Evolutionary conservation across 345 rosid genomes (phyloP), one percentile per base, ranked within the genome.

Genomic region (Hypericum perforatum): DNA sequence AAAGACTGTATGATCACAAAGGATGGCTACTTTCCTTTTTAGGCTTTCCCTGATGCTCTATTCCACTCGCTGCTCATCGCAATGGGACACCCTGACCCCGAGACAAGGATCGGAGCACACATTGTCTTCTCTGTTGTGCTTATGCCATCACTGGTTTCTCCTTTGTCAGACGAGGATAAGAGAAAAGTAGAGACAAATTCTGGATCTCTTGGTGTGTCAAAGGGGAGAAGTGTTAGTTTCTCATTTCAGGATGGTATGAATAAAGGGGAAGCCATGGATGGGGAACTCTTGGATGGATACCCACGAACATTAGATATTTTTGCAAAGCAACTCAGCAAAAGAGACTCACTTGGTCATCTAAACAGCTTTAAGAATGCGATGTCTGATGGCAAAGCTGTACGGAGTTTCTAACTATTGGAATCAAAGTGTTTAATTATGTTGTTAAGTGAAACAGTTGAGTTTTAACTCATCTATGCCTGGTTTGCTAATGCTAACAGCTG

Each of bases 1-100:
- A 51, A 53, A 54, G 53, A 52, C 59, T 29, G 60, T 38, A 53
- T 54, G 9, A 43, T 45, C 47, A 37, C 63, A 43, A 56, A 52
- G 62, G 41, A 61, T 37, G 55, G 37, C 32, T 15, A 56, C 40
- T 49, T 56, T 36, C 53, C 39, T 64, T 16, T 61, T 54, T 82
- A 90, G 97, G 79, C 89, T 65, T 90, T 90, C 69, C 97, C 97
- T 44, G 94, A 90, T 61, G 78, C 86, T 60, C 66, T 90, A 45
- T 86, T 90, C 76, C 97, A 90, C 60, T 94, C 80, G 63, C 72
- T 86, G 75, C 85, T 90, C 45, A 74, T 71, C n/a, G 82, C 86
- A 43, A 83, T 90, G 97, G 71, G 78, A 54, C 91, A 86, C 64
- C 74, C 86, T 5, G 95, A 84, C 65, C 76, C 67, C 64, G 81